phyloP scores from a whole-genome alignment of 2,329 filamentous ascomycete species.

The Cladosporium phlei region DNA sequence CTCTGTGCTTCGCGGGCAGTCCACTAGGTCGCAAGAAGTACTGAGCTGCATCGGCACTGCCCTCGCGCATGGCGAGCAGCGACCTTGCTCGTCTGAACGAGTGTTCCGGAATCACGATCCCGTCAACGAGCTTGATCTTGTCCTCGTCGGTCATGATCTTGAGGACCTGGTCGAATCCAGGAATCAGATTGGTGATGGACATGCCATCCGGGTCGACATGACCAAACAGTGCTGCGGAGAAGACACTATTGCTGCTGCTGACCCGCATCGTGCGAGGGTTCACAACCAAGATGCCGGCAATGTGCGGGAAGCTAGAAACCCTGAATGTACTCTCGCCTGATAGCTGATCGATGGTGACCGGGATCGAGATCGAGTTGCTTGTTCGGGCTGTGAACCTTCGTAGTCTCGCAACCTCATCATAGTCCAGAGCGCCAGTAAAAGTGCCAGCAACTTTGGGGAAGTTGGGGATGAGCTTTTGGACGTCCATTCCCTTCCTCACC shows the following conservation, averaged over 20 bases:
- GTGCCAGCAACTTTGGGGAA: slow-evolving; percentile 73
- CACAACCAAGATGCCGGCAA: slow-evolving; percentile 92
- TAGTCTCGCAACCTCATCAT: slow-evolving; percentile 65
- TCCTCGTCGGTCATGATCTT: slow-evolving; percentile 81
- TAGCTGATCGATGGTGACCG: slow-evolving; percentile 72
- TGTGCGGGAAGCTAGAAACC: slow-evolving; percentile 92
- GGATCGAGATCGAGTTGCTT: slow-evolving; percentile 71
- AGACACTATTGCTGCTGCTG: slow-evolving; percentile 90
- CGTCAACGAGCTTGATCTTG: slow-evolving; percentile 74
- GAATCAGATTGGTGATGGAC: slow-evolving; percentile 73
- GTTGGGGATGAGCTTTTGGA: slow-evolving; percentile 73
- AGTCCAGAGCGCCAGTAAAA: slow-evolving; percentile 69
- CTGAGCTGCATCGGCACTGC: slow-evolving; percentile 67
- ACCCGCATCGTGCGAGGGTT: slow-evolving; percentile 73
- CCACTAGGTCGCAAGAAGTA: slow-evolving; percentile 82
- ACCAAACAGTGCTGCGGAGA: slow-evolving; percentile 87
- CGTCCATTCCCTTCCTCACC: slow-evolving; percentile 63
- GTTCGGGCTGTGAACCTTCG: slow-evolving; percentile 84
- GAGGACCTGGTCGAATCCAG: slow-evolving; percentile 79
- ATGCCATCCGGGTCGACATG: slow-evolving; percentile 78
- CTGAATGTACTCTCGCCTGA: slow-evolving; percentile 67
- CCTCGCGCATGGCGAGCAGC: slow-evolving; percentile 76
- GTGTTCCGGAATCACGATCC: slow-evolving; percentile 95
- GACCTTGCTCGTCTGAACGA: slow-evolving; percentile 88
- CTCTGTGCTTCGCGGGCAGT: slow-evolving; percentile 77